phyloP scores from a whole-genome alignment of 2,329 filamentous ascomycete genomes.

The Penicillium verrucosum region DNA sequence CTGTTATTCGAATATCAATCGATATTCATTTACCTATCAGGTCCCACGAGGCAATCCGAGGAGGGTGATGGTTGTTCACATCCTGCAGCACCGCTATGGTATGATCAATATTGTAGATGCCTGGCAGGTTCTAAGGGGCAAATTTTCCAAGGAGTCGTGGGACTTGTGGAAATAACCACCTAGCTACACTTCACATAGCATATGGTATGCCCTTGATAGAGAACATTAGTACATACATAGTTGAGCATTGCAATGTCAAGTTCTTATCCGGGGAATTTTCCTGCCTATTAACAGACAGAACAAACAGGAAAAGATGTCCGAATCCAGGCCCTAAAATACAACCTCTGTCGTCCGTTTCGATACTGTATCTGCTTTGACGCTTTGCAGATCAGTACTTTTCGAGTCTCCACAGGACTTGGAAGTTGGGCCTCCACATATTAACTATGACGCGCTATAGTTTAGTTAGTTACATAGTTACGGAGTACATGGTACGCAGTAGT shows the following conservation, averaged over 20 bases:
- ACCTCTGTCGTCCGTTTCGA: background rate
- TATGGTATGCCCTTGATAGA: background rate
- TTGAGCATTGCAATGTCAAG: background rate
- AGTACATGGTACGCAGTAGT: background rate
- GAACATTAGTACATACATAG: background rate
- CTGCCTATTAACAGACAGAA: background rate
- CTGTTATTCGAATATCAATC: too few relatives aligned
- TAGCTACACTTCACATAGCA: background rate
- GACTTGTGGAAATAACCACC: background rate
- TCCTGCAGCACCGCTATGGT: background rate
- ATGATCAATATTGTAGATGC: background rate
- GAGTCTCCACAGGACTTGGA: background rate
- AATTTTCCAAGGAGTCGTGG: background rate
- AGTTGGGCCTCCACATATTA: background rate
- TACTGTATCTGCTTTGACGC: constrained; percentile 1
- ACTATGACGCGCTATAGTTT: background rate
- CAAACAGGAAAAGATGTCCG: background rate
- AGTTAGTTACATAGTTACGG: background rate
- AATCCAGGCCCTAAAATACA: background rate
- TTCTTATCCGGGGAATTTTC: background rate
- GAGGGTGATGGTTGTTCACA: background rate
- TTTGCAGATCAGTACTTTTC: constrained; percentile 3
- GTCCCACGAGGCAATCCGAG: too few relatives aligned
- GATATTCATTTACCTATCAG: background rate
- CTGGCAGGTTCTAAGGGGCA: background rate